Percentiles rank a stretch among this genome's conserved stretches.
Conservation (phyloP, 192 early-diverging fungal species). For the Spizellomyces sp. region DNA sequence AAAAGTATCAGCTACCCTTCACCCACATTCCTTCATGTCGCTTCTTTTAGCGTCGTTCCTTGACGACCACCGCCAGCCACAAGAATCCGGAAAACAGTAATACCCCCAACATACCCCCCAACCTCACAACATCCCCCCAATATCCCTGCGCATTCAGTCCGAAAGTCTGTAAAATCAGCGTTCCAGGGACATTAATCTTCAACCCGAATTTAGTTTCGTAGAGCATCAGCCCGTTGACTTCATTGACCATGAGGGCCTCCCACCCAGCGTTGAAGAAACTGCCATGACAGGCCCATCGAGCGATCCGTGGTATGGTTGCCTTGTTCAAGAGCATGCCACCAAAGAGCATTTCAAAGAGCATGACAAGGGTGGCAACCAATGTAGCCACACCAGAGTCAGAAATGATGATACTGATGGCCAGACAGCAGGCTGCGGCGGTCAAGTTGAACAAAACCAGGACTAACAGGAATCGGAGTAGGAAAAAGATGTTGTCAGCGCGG, state of each 20-base stretch:
- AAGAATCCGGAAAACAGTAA: conserved; percentile 71
- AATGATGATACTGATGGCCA: conserved; percentile 75
- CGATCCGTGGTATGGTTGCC: conserved; percentile 66
- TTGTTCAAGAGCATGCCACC: conserved; percentile 89
- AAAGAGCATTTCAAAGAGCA: conserved; percentile 90
- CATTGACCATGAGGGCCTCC: conserved; percentile 89
- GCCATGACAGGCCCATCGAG: conserved; percentile 11
- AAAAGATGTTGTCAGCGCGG: conserved; percentile 58
- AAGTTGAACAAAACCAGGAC: conserved; percentile 83
- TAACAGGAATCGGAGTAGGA: conserved; percentile 66
- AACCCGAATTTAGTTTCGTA: conserved; percentile 80
- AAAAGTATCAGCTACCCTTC: too few relatives aligned
- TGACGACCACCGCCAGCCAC: not conserved
- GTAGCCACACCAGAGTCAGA: conserved; percentile 74
- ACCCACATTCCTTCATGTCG: too few relatives aligned
- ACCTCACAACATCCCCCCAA: conserved; percentile 74
- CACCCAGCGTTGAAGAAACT: conserved; percentile 91
- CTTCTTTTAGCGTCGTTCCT: not conserved
- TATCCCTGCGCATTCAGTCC: conserved; percentile 82
- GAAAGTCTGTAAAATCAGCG: conserved; percentile 83
- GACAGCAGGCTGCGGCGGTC: conserved; percentile 72
- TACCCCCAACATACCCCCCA: conserved; percentile 57
- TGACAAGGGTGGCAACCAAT: conserved; percentile 75
- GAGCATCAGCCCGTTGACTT: conserved; percentile 77
- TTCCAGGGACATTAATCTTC: conserved; percentile 84